A percentile compares a stretch with the other conserved stretches of the same genome.
These are phyloP conservation scores for Caryopteris hybrid DNA, from an alignment of 305 asterid species.

Conservation along the genomic window DNA sequence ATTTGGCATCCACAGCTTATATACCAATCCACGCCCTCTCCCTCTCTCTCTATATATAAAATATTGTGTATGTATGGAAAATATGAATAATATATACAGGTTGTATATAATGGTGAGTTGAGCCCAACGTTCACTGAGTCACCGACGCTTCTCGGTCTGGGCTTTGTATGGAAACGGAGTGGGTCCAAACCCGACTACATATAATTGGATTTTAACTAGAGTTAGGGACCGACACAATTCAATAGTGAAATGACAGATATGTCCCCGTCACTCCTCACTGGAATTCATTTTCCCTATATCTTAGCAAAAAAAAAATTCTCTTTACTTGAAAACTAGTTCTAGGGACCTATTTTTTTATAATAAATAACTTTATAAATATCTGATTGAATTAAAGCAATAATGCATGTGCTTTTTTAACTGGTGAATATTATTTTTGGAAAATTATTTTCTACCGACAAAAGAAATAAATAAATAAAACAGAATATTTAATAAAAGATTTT, in stretches of 20 bases:
- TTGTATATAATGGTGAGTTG: slow-evolving; percentile 28
- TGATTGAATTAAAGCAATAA: too few relatives aligned
- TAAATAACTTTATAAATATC: too few relatives aligned
- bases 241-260: slow-evolving; percentile 28
- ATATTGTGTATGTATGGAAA: not conserved
- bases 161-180: slow-evolving; percentile 17
- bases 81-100: not conserved
- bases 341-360: too few relatives aligned
- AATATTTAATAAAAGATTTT: too few relatives aligned
- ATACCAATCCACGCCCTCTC: slow-evolving; percentile 32
- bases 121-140: slow-evolving; percentile 58
- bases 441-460: too few relatives aligned
- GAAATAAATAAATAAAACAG: too few relatives aligned
- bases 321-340: too few relatives aligned
- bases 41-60: slow-evolving; percentile 29
- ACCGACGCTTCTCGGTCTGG: slow-evolving; percentile 65
- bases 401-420: too few relatives aligned
- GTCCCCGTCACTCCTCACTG: slow-evolving; percentile 25
- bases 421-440: not conserved
- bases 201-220: slow-evolving; percentile 32
- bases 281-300: not conserved
- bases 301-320: too few relatives aligned
- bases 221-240: slow-evolving; percentile 68
- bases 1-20: slow-evolving; percentile 49
- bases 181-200: slow-evolving; percentile 31